phyloP scores from a whole-genome alignment of 495 filamentous ascomycete genomes.

The Podospora pseudoanserina region DNA sequence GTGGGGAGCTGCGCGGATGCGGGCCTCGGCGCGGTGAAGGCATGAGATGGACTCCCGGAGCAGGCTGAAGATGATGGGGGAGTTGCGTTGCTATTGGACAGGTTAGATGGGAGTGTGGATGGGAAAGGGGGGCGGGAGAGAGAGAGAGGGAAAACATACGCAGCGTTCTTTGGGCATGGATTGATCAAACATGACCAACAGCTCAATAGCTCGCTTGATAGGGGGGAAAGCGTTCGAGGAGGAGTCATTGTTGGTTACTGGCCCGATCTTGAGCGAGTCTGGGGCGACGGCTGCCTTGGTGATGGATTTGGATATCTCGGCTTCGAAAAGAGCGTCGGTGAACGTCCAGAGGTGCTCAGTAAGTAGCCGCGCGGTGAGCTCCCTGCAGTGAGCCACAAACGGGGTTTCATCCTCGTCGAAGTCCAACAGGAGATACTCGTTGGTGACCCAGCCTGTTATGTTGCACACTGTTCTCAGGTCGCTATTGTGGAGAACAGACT shows the following conservation, averaged over 20 bases:
- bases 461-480: constrained; percentile 61
- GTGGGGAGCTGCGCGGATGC: constrained; percentile 33
- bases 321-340: constrained; percentile 48
- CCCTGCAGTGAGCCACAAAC: constrained; percentile 68
- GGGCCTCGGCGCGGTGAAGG: constrained; percentile 52
- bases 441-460: constrained; percentile 74
- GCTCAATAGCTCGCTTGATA: constrained; percentile 72
- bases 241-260: constrained; percentile 47
- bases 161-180: constrained; percentile 64
- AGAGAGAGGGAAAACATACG: constrained; percentile 46
- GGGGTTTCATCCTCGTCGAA: constrained; percentile 70
- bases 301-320: constrained; percentile 50
- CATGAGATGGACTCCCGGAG: constrained; percentile 45
- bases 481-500: constrained; percentile 39
- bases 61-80: constrained; percentile 46
- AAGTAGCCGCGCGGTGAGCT: constrained; percentile 55
- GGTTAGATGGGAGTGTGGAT: constrained; percentile 29
- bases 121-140: constrained; percentile 6
- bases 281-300: constrained; percentile 40
- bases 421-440: constrained; percentile 70
- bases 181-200: constrained; percentile 77
- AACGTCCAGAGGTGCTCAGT: constrained; percentile 52
- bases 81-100: constrained; percentile 48
- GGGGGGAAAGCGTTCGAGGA: constrained; percentile 57
- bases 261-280: constrained; percentile 43